Evolutionary conservation across 2,329 filamentous ascomycete species (phyloP).

Genomic region (Monosporascus cannonballus): DNA sequence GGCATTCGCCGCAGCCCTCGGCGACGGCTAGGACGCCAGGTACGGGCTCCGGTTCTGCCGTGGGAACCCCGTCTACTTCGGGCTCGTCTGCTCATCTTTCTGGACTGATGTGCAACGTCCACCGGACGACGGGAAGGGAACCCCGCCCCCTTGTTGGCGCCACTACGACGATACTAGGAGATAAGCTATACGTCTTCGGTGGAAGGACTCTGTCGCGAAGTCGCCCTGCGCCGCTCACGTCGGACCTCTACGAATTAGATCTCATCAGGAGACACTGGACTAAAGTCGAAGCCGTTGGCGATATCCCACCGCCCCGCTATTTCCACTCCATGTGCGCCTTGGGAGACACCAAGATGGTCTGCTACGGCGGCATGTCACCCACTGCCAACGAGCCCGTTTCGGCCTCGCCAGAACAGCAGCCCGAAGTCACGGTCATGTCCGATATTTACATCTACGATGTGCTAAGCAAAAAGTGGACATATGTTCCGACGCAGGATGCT

Average conservation of each 20-base stretch:
- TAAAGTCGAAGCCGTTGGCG: slow-evolving; percentile 76
- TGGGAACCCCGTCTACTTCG: slow-evolving; percentile 38
- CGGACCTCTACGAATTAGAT: slow-evolving; percentile 90
- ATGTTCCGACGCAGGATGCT: slow-evolving; percentile 70
- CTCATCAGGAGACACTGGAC: slow-evolving; percentile 89
- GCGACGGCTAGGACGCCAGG: slow-evolving; percentile 34
- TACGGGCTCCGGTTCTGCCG: slow-evolving; percentile 22
- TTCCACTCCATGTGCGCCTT: slow-evolving; percentile 95
- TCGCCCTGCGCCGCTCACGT: slow-evolving; percentile 72
- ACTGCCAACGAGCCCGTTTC: slow-evolving; percentile 45
- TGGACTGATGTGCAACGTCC: slow-evolving; percentile 65
- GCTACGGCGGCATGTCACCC: slow-evolving; percentile 97
- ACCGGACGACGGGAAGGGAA: slow-evolving; percentile 82
- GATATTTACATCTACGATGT: slow-evolving; percentile 96
- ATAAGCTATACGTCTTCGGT: slow-evolving; percentile 96
- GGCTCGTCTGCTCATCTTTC: slow-evolving; percentile 54
- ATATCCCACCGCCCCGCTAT: slow-evolving; percentile 85
- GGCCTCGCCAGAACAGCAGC: slow-evolving; percentile 56
- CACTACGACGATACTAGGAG: slow-evolving; percentile 88
- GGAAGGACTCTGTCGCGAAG: slow-evolving; percentile 81
- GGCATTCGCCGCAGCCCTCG: slow-evolving; percentile 47
- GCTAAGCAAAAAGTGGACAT: slow-evolving; percentile 75
- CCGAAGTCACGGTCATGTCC: slow-evolving; percentile 94
- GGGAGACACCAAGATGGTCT: slow-evolving; percentile 93
- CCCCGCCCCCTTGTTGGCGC: slow-evolving; percentile 89